Conservation (phyloP, 1,284 basidiomycete species). For the Pseudozyma sp. region DNA sequence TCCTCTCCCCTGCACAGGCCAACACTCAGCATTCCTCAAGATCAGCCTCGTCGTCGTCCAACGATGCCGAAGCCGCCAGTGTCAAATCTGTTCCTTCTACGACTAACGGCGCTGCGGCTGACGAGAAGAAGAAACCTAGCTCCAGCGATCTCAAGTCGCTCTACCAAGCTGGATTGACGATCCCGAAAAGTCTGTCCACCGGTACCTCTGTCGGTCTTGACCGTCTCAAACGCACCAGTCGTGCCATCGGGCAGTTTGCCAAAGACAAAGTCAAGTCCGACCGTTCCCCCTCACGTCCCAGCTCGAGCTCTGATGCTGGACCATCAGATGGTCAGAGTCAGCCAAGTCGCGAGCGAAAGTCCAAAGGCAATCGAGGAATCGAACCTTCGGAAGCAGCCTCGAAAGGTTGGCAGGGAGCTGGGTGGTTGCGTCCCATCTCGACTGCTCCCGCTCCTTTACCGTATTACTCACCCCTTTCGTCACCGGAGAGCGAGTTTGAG, state of each 20-base stretch:
- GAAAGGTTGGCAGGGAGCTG: constrained; percentile 51
- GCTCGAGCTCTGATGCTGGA: constrained; percentile 9
- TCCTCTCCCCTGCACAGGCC: constrained; percentile 10
- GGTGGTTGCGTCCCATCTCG: constrained; percentile 43
- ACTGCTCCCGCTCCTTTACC: constrained; percentile 25
- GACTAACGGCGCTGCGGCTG: not conserved
- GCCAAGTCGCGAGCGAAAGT: constrained; percentile 15
- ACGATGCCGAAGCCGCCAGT: constrained; percentile 17
- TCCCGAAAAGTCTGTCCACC: constrained; percentile 36
- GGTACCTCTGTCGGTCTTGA: constrained; percentile 42
- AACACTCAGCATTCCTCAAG: not conserved
- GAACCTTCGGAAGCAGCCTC: constrained; percentile 44
- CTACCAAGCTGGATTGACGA: constrained; percentile 35
- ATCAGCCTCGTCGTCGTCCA: not conserved
- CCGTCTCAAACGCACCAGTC: constrained; percentile 32
- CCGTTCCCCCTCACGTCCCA: constrained; percentile 17
- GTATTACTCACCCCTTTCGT: constrained; percentile 9
- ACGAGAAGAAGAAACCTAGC: constrained; percentile 22
- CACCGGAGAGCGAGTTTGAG: constrained; percentile 17
- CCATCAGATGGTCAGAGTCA: constrained; percentile 21
- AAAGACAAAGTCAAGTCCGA: constrained; percentile 24
- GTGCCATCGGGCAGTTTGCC: constrained; percentile 36
- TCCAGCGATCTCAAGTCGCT: constrained; percentile 37
- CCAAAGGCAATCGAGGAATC: constrained; percentile 39
- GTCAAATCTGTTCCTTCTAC: constrained; percentile 15